phyloP scores from a whole-genome alignment of 1,284 basidiomycete species.

The Boletus smithii region DNA sequence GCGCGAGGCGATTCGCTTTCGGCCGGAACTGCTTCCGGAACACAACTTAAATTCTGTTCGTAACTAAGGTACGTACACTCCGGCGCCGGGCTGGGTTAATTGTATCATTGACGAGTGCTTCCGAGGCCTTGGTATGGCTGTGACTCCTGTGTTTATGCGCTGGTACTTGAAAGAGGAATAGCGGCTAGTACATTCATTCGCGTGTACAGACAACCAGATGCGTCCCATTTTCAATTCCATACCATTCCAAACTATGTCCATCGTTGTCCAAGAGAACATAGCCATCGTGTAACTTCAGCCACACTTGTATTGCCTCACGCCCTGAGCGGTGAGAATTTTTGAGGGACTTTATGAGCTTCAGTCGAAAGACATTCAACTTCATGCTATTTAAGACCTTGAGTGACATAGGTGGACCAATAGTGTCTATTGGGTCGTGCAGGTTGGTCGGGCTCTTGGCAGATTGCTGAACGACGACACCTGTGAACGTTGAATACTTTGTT shows the following conservation, averaged over 20 bases:
- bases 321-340: slow-evolving; percentile 20
- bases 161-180: slow-evolving; percentile 1
- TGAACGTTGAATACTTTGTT: slow-evolving; percentile 18
- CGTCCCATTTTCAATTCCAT: slow-evolving; percentile 63
- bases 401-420: slow-evolving; percentile 26
- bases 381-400: slow-evolving; percentile 64
- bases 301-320: slow-evolving; percentile 41
- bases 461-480: slow-evolving; percentile 39
- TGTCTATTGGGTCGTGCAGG: slow-evolving; percentile 5
- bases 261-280: slow-evolving; percentile 45
- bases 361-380: slow-evolving; percentile 54
- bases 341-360: slow-evolving; percentile 50
- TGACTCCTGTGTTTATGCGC: slow-evolving; percentile 12
- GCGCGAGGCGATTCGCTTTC: slow-evolving; percentile 6
- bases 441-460: slow-evolving; percentile 22
- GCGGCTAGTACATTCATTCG: slow-evolving; percentile 8
- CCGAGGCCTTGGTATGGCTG: slow-evolving; percentile 5
- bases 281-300: slow-evolving; percentile 53
- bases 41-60: slow-evolving; percentile 2
- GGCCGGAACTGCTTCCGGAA: background rate
- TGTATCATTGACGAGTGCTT: slow-evolving; percentile 12
- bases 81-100: background rate
- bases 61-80: slow-evolving; percentile 19
- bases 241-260: slow-evolving; percentile 62
- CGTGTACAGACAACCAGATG: slow-evolving; percentile 40